These are phyloP conservation scores for Kokia cookei DNA, from an alignment of 441 rosid species.

Conservation along the genomic window DNA sequence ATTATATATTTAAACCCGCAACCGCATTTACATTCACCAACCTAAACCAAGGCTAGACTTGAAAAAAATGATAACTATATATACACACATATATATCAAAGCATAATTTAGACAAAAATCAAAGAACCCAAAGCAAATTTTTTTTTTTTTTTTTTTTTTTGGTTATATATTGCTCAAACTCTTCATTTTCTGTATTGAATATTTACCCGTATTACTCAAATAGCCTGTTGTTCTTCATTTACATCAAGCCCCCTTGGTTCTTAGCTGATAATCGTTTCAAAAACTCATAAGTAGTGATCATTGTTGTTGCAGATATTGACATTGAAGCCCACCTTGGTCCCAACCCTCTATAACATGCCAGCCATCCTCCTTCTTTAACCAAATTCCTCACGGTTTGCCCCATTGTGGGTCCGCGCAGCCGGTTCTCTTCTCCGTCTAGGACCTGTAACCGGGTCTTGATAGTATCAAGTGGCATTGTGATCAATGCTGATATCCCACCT, in stretches of 20 bases:
- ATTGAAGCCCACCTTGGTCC: conserved; percentile 41
- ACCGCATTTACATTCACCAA: too few relatives aligned
- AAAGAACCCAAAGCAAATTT: not conserved
- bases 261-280: conserved; percentile 74
- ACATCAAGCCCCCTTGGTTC: conserved; percentile 33
- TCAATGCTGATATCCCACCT: conserved; percentile 69
- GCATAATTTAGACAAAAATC: not conserved
- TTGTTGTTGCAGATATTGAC: conserved; percentile 89
- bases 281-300: conserved; percentile 94
- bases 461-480: conserved; percentile 86
- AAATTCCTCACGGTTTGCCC: conserved; percentile 65
- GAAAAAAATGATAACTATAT: too few relatives aligned
- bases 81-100: not conserved
- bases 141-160: not conserved
- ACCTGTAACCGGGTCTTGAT: conserved; percentile 86
- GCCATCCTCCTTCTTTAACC: conserved; percentile 84
- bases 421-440: conserved; percentile 57
- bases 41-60: too few relatives aligned
- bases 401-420: conserved; percentile 48
- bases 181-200: too few relatives aligned
- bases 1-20: too few relatives aligned
- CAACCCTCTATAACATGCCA: conserved; percentile 75
- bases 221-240: not conserved
- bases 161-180: too few relatives aligned
- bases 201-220: too few relatives aligned